Conservation (phyloP, 2,329 filamentous ascomycete genomes). For the Blumeriella jaapii region DNA sequence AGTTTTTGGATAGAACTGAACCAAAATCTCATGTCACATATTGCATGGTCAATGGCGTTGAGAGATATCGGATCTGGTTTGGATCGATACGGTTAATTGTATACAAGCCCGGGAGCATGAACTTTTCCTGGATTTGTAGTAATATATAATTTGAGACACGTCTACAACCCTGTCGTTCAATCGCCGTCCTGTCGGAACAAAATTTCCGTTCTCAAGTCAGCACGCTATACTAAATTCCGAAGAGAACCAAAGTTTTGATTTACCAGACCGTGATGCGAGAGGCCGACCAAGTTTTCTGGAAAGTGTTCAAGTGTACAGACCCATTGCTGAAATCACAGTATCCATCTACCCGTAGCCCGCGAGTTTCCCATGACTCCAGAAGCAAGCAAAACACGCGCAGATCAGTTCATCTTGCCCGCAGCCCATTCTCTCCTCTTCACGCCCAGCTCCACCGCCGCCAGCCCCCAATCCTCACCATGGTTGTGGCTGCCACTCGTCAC, state of each 20-base stretch:
- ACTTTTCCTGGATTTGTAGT: constrained; percentile 9
- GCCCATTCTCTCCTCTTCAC: constrained; percentile 79
- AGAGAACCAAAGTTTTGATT: too few relatives aligned
- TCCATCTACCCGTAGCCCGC: too few relatives aligned
- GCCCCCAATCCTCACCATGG: constrained; percentile 93
- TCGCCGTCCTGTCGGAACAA: too few relatives aligned
- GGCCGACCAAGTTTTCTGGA: too few relatives aligned
- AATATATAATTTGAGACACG: constrained; percentile 3
- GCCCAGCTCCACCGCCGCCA: constrained; percentile 87
- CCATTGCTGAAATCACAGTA: too few relatives aligned
- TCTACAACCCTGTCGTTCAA: too few relatives aligned
- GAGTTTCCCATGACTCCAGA: background rate
- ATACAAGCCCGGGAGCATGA: background rate
- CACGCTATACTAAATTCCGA: too few relatives aligned
- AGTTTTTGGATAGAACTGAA: constrained; percentile 12
- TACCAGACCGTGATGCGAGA: too few relatives aligned
- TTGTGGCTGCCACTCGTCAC: constrained; percentile 77
- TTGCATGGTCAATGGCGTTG: constrained; percentile 16
- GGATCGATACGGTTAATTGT: constrained; percentile 3
- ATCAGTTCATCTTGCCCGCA: constrained; percentile 27
- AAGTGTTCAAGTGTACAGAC: too few relatives aligned
- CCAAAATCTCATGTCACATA: constrained; percentile 10
- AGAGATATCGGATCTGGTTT: constrained; percentile 17
- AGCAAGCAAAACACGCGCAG: background rate
- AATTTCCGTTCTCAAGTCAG: too few relatives aligned